Evolutionary conservation across 768 basidiomycete genomes (phyloP).

Genomic region (Astraeus odoratus): DNA sequence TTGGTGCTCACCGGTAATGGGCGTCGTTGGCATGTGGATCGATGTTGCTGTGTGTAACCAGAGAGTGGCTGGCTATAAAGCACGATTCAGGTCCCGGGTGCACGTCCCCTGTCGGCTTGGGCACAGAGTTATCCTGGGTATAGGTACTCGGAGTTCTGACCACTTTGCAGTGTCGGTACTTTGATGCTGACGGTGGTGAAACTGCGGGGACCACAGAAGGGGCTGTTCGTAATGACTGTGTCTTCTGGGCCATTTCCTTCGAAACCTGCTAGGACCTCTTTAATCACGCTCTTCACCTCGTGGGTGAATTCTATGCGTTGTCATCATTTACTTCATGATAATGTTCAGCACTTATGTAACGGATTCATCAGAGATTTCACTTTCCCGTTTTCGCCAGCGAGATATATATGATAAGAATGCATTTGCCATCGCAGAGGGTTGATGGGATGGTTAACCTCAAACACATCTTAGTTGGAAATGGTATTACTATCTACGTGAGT

Average conservation of each 20-base stretch:
- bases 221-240: constrained; percentile 69
- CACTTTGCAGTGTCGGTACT: constrained; percentile 48
- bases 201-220: constrained; percentile 69
- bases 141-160: background rate
- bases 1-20: constrained; percentile 17
- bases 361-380: constrained; percentile 52
- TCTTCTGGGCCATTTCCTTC: constrained; percentile 75
- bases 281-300: constrained; percentile 61
- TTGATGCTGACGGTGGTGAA: constrained; percentile 64
- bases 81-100: constrained; percentile 47
- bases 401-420: constrained; percentile 69
- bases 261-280: constrained; percentile 69
- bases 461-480: constrained; percentile 72
- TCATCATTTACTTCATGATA: constrained; percentile 16
- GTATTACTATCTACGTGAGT: constrained; percentile 45
- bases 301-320: constrained; percentile 72
- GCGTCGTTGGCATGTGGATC: constrained; percentile 68
- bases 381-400: constrained; percentile 71
- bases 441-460: constrained; percentile 54
- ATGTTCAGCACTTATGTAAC: background rate
- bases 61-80: background rate
- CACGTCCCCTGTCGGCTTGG: constrained; percentile 46
- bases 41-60: constrained; percentile 40
- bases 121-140: constrained; percentile 47
- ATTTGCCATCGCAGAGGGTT: constrained; percentile 42